phyloP scores from a whole-genome alignment of 1,284 basidiomycete genomes.

The Boletus semigastroideus region DNA sequence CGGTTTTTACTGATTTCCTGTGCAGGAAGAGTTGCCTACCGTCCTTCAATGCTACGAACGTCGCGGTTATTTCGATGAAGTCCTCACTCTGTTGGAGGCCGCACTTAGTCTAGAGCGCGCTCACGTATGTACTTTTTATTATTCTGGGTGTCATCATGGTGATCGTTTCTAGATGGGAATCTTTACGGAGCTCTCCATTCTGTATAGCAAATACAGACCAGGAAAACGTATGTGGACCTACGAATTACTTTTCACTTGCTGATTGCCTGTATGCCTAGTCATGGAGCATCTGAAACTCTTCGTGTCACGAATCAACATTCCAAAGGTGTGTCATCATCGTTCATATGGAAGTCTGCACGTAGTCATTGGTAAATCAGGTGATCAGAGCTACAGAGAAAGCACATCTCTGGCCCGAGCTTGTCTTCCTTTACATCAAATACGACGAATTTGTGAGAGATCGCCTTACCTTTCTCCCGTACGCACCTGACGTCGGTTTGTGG shows the following conservation, averaged over 20 bases:
- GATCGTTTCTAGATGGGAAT: conserved; percentile 70
- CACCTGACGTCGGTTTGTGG: conserved; percentile 4
- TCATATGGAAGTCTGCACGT: conserved; percentile 1
- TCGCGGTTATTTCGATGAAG: conserved; percentile 93
- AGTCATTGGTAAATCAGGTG: conserved; percentile 50
- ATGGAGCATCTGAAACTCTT: conserved; percentile 99
- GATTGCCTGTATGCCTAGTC: conserved; percentile 46
- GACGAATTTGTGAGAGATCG: conserved; percentile 78
- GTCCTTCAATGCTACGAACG: conserved; percentile 89
- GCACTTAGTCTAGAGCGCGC: conserved; percentile 95
- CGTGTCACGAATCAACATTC: conserved; percentile 96
- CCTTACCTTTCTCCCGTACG: not conserved
- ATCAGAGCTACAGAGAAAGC: conserved; percentile 94
- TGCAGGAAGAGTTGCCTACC: conserved; percentile 82
- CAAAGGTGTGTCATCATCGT: conserved; percentile 46
- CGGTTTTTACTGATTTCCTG: conserved; percentile 1
- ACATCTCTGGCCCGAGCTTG: conserved; percentile 99
- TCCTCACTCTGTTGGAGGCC: conserved; percentile 89
- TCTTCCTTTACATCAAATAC: conserved; percentile 98
- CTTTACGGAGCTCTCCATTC: conserved; percentile 92
- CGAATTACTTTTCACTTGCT: conserved; percentile 11
- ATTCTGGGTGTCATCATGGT: conserved; percentile 4
- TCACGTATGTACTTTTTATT: conserved; percentile 61
- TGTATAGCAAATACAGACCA: conserved; percentile 96
- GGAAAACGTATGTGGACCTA: conserved; percentile 72